Evolutionary conservation across 2,329 filamentous ascomycete genomes (phyloP).

Genomic region (Epichloe bromicola): DNA sequence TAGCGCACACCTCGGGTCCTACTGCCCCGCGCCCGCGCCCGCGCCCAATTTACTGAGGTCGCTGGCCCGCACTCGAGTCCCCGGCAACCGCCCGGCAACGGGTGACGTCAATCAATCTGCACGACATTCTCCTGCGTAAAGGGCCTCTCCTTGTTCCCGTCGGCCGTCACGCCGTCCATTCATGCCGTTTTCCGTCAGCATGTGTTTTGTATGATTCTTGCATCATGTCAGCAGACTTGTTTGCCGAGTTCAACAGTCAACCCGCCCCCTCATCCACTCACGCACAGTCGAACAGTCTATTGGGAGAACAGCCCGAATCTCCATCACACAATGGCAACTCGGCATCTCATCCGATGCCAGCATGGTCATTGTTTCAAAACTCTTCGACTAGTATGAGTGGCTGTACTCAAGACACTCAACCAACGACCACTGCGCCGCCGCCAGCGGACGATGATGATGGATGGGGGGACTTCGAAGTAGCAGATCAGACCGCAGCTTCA

Average conservation of each 20-base stretch:
- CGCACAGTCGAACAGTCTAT: slow-evolving; percentile 6
- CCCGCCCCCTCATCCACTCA: slow-evolving; percentile 21
- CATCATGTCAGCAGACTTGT: slow-evolving; percentile 51
- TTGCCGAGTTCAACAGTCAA: slow-evolving; percentile 46
- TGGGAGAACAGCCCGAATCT: slow-evolving; percentile 5
- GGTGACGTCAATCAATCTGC: neutral
- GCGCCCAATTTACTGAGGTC: no score
- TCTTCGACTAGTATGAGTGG: slow-evolving; percentile 10
- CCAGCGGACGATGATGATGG: slow-evolving; percentile 42
- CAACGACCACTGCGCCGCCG: neutral
- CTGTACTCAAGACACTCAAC: slow-evolving; percentile 8
- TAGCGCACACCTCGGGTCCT: neutral
- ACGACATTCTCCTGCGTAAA: neutral
- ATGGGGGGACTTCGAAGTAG: slow-evolving; percentile 57
- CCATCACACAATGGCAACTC: slow-evolving; percentile 7
- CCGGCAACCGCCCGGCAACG: neutral
- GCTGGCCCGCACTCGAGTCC: neutral
- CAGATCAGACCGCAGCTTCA: slow-evolving; percentile 18
- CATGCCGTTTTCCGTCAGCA: neutral
- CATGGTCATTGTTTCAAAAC: slow-evolving; percentile 20
- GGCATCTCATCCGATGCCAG: slow-evolving; percentile 12
- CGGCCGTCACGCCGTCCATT: neutral
- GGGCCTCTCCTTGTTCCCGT: neutral
- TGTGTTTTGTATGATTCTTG: neutral
- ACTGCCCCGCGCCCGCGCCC: neutral